Evolutionary conservation across 2,329 filamentous ascomycete genomes (phyloP), one percentile per base, ranked within the genome.

Genomic region (Colletotrichum eleusines): DNA sequence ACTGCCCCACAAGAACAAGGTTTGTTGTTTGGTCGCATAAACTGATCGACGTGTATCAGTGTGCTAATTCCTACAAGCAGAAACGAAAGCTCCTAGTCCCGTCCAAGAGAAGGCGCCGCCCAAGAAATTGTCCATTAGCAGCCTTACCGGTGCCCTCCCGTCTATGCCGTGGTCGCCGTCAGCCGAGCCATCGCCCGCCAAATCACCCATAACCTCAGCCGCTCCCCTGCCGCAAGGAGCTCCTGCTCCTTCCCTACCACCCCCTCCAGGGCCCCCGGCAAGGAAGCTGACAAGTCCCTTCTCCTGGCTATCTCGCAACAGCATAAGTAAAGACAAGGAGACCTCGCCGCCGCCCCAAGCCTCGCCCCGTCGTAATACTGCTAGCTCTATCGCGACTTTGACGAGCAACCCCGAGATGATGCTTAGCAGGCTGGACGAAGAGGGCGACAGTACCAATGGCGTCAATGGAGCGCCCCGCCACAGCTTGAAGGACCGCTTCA

Each of bases 221-320:
- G 75, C 77, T 63, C 74, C 76, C 42, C 75, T 77, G 42, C 75
- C 77, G 55, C 79, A 78, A 63, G 75, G 76, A 53, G 78, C 75
- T 42, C 74, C 74, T 55, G 31, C 60, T 44, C 73, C 74, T 50
- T 69, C 61, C 79, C 80, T 72, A 76, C 77, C 48, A 70, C 81
- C 48, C 69, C 81, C 65, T 78, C 77, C 72, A 73, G 79, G 72
- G 26, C 81, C 85, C 2, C 81, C 84, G 16, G 74, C 87, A 71
- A 86, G 94, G 77, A 97, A 96, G 80, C 88, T 97, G 66, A 95
- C 93, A 11, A 94, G 93, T 75, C 94, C 92, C n/a, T 97, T 97
- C 76, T 89, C 93, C 48, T 95, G 93, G 91, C 87, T 97, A 48
- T 94, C 93, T 40, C 86, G 94, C 74, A 91, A 87, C 78, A 88